Evolutionary conservation across 192 early-diverging fungal species (phyloP).

Genomic region (Coemansia guatemalensis): DNA sequence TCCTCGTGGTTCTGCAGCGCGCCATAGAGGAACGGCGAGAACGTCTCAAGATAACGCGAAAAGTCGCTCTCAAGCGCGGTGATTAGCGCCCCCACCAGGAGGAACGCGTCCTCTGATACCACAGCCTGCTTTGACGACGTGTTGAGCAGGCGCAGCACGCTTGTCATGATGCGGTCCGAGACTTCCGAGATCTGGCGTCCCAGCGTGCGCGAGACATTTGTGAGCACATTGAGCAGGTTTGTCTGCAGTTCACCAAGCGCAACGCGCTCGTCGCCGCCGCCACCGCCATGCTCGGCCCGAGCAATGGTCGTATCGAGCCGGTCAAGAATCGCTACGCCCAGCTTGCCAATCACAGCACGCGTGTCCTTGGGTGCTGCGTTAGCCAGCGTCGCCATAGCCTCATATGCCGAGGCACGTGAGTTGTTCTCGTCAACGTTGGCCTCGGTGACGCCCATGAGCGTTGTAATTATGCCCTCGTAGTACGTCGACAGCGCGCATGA

Average conservation of each 20-base stretch:
- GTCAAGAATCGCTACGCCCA: slow-evolving; percentile 74
- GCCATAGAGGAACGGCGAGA: slow-evolving; percentile 76
- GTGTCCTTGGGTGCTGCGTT: slow-evolving; percentile 75
- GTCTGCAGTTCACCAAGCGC: slow-evolving; percentile 86
- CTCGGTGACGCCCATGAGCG: slow-evolving; percentile 74
- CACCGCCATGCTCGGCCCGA: slow-evolving; percentile 75
- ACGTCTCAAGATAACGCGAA: slow-evolving; percentile 81
- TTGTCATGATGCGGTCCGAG: slow-evolving; percentile 90
- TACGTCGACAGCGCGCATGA: slow-evolving; percentile 77
- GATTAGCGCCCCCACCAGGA: slow-evolving; percentile 83
- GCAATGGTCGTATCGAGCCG: slow-evolving; percentile 76
- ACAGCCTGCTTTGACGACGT: slow-evolving; percentile 76
- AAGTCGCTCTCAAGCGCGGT: slow-evolving; percentile 84
- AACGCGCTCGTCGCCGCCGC: slow-evolving; percentile 78
- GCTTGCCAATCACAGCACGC: slow-evolving; percentile 68
- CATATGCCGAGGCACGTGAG: slow-evolving; percentile 89
- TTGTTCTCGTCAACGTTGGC: slow-evolving; percentile 78
- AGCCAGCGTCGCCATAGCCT: slow-evolving; percentile 85
- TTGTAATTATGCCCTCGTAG: slow-evolving; percentile 80
- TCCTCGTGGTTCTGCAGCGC: slow-evolving; percentile 91
- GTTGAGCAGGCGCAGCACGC: slow-evolving; percentile 74
- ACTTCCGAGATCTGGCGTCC: slow-evolving; percentile 69
- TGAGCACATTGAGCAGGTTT: slow-evolving; percentile 88
- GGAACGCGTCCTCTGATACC: slow-evolving; percentile 88
- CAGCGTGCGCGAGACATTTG: slow-evolving; percentile 79